Conservation (phyloP, 495 filamentous ascomycete genomes). For the Bombardia bombarda region DNA sequence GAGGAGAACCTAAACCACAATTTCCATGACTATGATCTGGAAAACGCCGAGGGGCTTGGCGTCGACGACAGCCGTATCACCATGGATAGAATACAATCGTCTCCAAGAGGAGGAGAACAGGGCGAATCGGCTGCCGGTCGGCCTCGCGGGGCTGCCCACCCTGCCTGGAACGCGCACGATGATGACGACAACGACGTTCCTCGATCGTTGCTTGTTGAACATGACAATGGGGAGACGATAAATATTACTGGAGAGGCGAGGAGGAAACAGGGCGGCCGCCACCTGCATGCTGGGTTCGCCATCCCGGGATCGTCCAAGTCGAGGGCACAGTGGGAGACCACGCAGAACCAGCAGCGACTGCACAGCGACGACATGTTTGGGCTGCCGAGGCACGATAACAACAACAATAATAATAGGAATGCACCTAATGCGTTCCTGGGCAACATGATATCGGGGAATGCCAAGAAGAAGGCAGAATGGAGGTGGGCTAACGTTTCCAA, state of each 20-base stretch:
- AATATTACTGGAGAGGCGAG: conserved; percentile 6
- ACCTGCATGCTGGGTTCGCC: conserved; percentile 12
- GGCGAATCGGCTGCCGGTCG: conserved; percentile 4
- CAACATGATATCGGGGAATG: conserved; percentile 43
- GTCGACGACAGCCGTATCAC: conserved; percentile 58
- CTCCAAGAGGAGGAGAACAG: neutral
- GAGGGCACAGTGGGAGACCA: conserved; percentile 59
- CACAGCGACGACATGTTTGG: conserved; percentile 37
- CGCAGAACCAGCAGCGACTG: conserved; percentile 52
- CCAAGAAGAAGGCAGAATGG: conserved; percentile 85
- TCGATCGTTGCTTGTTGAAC: conserved; percentile 76
- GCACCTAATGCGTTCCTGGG: conserved; percentile 23
- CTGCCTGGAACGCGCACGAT: conserved; percentile 42
- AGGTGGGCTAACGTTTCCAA: conserved; percentile 91
- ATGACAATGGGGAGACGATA: conserved; percentile 13
- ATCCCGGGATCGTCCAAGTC: conserved; percentile 47
- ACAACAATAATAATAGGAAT: no score
- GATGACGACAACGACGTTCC: conserved; percentile 90
- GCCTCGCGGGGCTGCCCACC: conserved; percentile 2
- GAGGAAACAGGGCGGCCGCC: conserved; percentile 6
- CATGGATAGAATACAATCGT: conserved; percentile 38
- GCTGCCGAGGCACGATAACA: conserved; percentile 5
- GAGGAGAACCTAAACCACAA: conserved; percentile 58
- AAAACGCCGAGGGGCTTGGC: conserved; percentile 49
- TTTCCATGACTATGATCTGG: conserved; percentile 66